Evolutionary conservation across 164 flowering plant genomes (phyloP).

Genomic region (Vitis cinerea): DNA sequence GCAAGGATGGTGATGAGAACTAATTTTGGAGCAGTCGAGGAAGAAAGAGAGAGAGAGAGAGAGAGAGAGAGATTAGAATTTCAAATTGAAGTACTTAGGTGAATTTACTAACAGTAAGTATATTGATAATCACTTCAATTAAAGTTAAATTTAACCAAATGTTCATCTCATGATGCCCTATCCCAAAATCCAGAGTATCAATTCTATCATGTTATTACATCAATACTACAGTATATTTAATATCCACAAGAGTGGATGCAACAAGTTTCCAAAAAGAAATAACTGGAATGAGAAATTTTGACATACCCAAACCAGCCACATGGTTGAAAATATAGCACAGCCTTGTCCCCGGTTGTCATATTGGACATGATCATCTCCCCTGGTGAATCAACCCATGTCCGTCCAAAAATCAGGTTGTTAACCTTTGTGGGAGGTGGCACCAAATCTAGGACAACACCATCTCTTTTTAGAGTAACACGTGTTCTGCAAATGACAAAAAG

Average conservation of each 20-base stretch:
- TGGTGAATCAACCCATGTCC: constrained; percentile 78
- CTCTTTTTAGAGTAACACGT: constrained; percentile 63
- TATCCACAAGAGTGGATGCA: neutral
- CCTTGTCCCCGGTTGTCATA: constrained; percentile 82
- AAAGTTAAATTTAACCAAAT: too few species aligned
- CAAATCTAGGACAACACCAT: constrained; percentile 71
- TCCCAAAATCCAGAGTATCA: too few species aligned
- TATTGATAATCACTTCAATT: too few species aligned
- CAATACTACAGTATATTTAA: neutral
- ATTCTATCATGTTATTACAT: too few species aligned
- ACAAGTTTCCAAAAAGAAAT: neutral
- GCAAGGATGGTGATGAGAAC: neutral
- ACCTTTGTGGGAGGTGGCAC: constrained; percentile 82
- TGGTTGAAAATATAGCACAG: constrained; percentile 73
- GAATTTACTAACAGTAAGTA: too few species aligned
- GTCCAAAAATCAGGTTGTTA: constrained; percentile 75
- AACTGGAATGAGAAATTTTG: neutral
- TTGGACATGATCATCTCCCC: constrained; percentile 87
- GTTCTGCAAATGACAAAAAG: constrained; percentile 43
- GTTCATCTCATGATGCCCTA: too few species aligned
- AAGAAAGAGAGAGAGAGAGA: neutral
- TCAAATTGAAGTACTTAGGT: too few species aligned
- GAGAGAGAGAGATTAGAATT: too few species aligned
- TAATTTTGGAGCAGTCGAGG: neutral
- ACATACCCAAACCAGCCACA: constrained; percentile 93